These are phyloP conservation scores for Amanita fuliginea DNA, from an alignment of 768 basidiomycete species.

Conservation along the genomic window DNA sequence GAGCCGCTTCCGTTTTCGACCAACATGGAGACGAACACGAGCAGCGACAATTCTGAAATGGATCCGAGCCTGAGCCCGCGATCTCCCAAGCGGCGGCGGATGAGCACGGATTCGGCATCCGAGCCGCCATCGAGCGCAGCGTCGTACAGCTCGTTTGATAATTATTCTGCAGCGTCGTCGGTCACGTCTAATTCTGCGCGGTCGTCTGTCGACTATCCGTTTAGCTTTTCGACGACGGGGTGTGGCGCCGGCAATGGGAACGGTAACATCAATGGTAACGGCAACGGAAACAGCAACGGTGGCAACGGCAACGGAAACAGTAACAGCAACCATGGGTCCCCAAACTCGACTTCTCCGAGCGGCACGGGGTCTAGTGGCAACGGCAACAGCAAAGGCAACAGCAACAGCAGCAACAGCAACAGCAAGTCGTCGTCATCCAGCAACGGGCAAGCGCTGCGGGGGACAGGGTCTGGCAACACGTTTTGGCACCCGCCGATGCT, in stretches of 20 bases:
- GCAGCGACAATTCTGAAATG: constrained; percentile 29
- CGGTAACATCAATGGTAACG: constrained; percentile 8
- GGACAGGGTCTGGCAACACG: constrained; percentile 23
- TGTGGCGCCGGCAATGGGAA: constrained; percentile 6
- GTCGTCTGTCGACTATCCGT: constrained; percentile 61
- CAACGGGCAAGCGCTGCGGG: too few relatives aligned
- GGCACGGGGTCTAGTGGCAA: too few relatives aligned
- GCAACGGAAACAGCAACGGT: background rate
- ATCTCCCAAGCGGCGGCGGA: constrained; percentile 54
- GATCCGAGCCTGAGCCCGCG: constrained; percentile 35
- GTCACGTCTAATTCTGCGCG: constrained; percentile 45
- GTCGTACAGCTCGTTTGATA: constrained; percentile 54
- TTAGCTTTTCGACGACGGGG: constrained; percentile 29
- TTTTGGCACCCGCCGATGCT: constrained; percentile 79
- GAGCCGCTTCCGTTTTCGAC: constrained; percentile 44
- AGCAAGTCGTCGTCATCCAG: too few relatives aligned
- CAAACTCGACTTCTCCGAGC: too few relatives aligned
- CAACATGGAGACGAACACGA: constrained; percentile 7
- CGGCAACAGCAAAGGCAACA: too few relatives aligned
- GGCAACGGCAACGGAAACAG: too few relatives aligned
- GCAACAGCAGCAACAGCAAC: too few relatives aligned
- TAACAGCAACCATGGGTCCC: too few relatives aligned
- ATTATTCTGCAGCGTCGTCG: constrained; percentile 48
- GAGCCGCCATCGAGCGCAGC: constrained; percentile 54
- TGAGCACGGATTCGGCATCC: constrained; percentile 49